Base-by-base conservation (phyloP, 176 grass and related monocot genomes). In the Tillandsia fasciculata region DNA sequence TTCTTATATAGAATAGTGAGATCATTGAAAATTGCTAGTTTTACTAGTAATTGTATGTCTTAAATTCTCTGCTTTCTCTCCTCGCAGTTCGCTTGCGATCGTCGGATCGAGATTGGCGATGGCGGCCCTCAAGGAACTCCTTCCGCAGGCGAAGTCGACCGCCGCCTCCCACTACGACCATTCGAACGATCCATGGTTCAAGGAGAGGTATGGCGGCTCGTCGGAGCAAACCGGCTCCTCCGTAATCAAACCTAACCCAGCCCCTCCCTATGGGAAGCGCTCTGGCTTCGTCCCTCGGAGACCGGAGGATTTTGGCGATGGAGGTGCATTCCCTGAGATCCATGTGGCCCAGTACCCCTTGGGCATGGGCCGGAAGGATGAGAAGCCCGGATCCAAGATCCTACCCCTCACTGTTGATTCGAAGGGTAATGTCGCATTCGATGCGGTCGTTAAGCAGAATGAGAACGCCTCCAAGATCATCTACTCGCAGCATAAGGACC, bases 391-490 rank as follows among this genome's bases (percentile, higher is more conserved):
- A 1, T 87, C 93, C 18, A 90, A 92, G 67, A 96, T 96, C 74
- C 88, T 96, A 2, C 83, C 93, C 1, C 83, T 96, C 51, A 96
- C 86, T 18, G 93, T 96, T 24, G 93, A 96, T 76, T 85, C 86
- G 23, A 72, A 70, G 13, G 93, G 93, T 8, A 79, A 90, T 75
- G 81, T 96, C 23, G 93, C 93, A 64, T 96, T 96, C 70, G 93
- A 96, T 77, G 93, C 93, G 11, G 71, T 96, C 49, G 89, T 96
- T 53, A 96, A 96, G 84, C 93, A 96, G 80, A 87, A 90, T 20
- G 93, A 96, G 77, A 96, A 96, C 73, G 81, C 88, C 24, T 78
- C 58, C 33, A 96, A 96, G 80, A 92, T 96, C 50, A 86, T 96
- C 2, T 87, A 96, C 75, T 96, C 88, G 18, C 90, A 96, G 69